A percentile compares a stretch with the other conserved stretches of the same genome.
Evolutionary conservation across 2,329 filamentous ascomycete species (phyloP).

Genomic region (Alternaria ethzedia): DNA sequence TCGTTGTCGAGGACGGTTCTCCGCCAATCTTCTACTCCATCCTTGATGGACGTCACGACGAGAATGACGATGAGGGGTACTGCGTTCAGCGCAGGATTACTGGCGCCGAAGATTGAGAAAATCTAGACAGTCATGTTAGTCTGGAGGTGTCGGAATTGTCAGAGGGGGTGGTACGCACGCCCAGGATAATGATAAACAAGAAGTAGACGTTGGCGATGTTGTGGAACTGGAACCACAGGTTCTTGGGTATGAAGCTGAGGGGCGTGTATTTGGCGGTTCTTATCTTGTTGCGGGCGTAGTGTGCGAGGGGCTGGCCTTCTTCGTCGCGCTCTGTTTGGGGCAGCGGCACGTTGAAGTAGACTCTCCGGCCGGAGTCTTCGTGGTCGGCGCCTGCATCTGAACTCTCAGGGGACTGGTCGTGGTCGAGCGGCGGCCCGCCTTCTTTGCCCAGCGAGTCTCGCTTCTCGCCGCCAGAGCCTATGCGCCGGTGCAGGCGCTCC

Average conservation of each 20-base stretch:
- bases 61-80: slow-evolving; percentile 95
- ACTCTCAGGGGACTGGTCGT: slow-evolving; percentile 55
- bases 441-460: slow-evolving; percentile 50
- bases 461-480: slow-evolving; percentile 70
- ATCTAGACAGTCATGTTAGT: slow-evolving; percentile 64
- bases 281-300: slow-evolving; percentile 92
- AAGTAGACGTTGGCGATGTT: slow-evolving; percentile 99
- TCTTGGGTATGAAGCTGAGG: slow-evolving; percentile 93
- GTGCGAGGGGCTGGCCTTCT: slow-evolving; percentile 72
- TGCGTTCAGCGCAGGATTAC: slow-evolving; percentile 86
- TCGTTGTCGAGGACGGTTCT: slow-evolving; percentile 90
- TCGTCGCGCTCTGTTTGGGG: slow-evolving; percentile 78
- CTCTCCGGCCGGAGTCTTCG: slow-evolving; percentile 54
- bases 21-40: slow-evolving; percentile 93
- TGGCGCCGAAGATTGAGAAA: slow-evolving; percentile 93
- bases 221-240: slow-evolving; percentile 97
- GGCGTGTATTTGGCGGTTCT: slow-evolving; percentile 97
- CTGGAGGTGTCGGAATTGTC: slow-evolving; percentile 9
- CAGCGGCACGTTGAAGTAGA: slow-evolving; percentile 88
- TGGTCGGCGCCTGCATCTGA: slow-evolving; percentile 51
- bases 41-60: slow-evolving; percentile 86
- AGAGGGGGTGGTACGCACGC: slow-evolving; percentile 66
- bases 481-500: slow-evolving; percentile 71
- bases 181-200: slow-evolving; percentile 91
- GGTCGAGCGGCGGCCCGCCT: slow-evolving; percentile 50